Conservation (phyloP, 2,329 filamentous ascomycete species). For the Stenocarpella maydis region DNA sequence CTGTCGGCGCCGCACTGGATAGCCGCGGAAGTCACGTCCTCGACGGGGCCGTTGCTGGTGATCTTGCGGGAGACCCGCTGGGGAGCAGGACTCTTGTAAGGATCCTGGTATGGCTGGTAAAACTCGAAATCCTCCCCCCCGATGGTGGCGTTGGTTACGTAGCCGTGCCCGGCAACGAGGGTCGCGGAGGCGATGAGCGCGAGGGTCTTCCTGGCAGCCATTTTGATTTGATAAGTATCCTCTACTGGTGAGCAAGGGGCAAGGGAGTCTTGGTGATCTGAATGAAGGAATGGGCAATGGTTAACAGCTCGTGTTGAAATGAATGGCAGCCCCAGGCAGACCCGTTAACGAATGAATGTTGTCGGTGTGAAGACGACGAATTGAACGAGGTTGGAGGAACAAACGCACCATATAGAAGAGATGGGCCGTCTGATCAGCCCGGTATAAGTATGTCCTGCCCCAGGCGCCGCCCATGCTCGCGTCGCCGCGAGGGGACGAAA, state of each 20-base stretch:
- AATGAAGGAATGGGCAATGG: slow-evolving; percentile 24
- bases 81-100: slow-evolving; percentile 25
- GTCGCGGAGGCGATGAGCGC: slow-evolving; percentile 31
- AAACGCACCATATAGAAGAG: not conserved
- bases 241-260: slow-evolving; percentile 13
- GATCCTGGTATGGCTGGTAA: slow-evolving; percentile 33
- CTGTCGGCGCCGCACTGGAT: slow-evolving; percentile 64
- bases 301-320: slow-evolving; percentile 32
- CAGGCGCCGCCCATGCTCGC: slow-evolving; percentile 3
- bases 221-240: slow-evolving; percentile 22
- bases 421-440: not conserved
- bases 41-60: slow-evolving; percentile 65
- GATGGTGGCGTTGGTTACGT: slow-evolving; percentile 33
- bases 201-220: slow-evolving; percentile 37
- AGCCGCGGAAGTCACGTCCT: slow-evolving; percentile 60
- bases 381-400: slow-evolving; percentile 18
- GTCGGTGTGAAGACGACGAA: slow-evolving; percentile 26
- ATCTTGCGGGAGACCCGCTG: slow-evolving; percentile 63
- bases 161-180: slow-evolving; percentile 34
- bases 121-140: slow-evolving; percentile 24
- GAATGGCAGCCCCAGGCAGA: slow-evolving; percentile 37
- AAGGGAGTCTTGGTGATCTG: not conserved
- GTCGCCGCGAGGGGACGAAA: slow-evolving; percentile 5
- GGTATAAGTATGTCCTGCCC: slow-evolving; percentile 29
- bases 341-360: slow-evolving; percentile 34